Base-by-base conservation (phyloP, 495 filamentous ascomycete species). In the Rhypophila decipiens region DNA sequence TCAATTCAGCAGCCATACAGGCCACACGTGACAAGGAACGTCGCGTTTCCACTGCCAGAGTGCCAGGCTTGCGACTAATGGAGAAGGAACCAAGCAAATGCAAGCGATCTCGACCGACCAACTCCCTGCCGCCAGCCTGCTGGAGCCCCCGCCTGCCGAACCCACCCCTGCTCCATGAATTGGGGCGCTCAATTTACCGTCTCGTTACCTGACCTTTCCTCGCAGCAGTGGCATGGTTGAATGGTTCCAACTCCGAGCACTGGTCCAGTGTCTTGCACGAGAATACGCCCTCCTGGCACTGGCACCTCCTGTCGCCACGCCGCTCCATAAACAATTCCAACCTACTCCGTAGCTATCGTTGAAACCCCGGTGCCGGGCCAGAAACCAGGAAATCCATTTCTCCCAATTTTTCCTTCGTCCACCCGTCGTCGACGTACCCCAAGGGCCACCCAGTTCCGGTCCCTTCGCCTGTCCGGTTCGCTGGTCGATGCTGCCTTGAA, bases 51-150 rank as follows among this genome's bases (percentile, higher is more conserved):
- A 3, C 8, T 19, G 17, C 15, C 20, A 18, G 36, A 38, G 15
- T 38, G 36, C 12, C 17, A 11, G 31, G 57, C 43, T 51, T 49
- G 42, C 55, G 50, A n/a, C 56, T 56, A 61, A 57, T 54, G 54
- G 50, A 49, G 42, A 34, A 36, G 31, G 27, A 46, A 49, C 39
- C 46, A 50, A 42, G 42, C 39, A 24, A 35, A 45, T 53, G 42
- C 52, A 52, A 52, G 55, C 51, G 50, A 56, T 61, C 50, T 53
- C 51, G 47, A 56, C 48, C 47, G 47, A n/a, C 48, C 51, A 35
- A 41, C 47, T 34, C 50, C 46, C 40, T 33, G 29, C 43, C 43
- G 29, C 17, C 19, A 8, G n/a, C n/a, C n/a, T n/a, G n/a, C n/a
- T n/a, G n/a, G n/a, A n/a, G n/a, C n/a, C n/a, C n/a, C n/a, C n/a